phyloP scores from a whole-genome alignment of 306 rosid species.

The Prunus armeniaca region DNA sequence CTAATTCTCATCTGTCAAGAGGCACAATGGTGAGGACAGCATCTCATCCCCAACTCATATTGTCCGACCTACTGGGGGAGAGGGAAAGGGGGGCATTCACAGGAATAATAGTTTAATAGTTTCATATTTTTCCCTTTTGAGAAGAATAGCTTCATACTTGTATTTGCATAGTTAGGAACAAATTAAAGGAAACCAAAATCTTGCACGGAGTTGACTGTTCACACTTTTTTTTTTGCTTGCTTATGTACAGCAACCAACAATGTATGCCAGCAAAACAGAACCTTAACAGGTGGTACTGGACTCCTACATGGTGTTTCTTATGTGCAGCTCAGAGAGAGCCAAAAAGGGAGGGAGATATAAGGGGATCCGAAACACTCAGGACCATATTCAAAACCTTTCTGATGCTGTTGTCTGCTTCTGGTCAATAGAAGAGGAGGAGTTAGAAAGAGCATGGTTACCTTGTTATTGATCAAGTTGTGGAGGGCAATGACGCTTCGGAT shows the following conservation, averaged over 20 bases:
- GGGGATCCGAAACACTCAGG: not conserved
- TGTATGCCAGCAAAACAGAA: not conserved
- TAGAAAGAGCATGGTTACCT: conserved; percentile 28
- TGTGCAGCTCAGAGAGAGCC: not conserved
- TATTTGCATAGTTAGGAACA: not conserved
- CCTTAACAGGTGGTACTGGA: not conserved
- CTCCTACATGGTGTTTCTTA: not conserved
- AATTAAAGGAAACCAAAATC: too few species aligned
- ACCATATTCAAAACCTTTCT: not conserved
- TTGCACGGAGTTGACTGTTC: not conserved
- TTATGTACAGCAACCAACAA: not conserved
- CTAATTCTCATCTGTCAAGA: not conserved
- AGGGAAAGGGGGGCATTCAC: not conserved
- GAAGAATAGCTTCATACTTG: not conserved
- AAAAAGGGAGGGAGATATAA: not conserved
- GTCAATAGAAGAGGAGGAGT: not conserved
- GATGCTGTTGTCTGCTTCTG: not conserved
- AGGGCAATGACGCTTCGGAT: conserved; percentile 65
- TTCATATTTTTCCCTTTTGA: not conserved
- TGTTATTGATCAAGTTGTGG: conserved; percentile 67
- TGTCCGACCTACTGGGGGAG: not conserved
- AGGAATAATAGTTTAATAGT: not conserved
- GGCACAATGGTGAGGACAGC: not conserved
- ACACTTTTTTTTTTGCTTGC: not conserved
- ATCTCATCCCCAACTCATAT: not conserved